Evolutionary conservation across 1,139 yeast species (phyloP), one percentile per base, ranked within the genome.

Genomic region (Sugiyamaella grinbergsii): DNA sequence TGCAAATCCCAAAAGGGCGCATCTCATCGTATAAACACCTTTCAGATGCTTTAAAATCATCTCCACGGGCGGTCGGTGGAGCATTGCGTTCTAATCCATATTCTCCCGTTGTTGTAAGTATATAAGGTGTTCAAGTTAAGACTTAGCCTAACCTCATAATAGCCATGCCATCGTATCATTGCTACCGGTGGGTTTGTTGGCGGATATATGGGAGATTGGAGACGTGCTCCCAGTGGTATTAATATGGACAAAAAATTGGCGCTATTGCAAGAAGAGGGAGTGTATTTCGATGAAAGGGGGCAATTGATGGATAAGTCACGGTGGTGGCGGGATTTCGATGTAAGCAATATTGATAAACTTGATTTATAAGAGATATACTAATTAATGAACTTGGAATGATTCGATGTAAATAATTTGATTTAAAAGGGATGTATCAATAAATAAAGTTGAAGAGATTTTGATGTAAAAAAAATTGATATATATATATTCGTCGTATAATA

Each of bases 161-260:
- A 49, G 48, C 52, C 52, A 20, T 49, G 52, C 31, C 52, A 49
- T 49, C 43, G 52, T 8, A 23, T 34, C 15, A 49, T 49, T 6
- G 48, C 49, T 5, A 22, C 52, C 2, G 24, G 36, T 22, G 52
- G 52, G 18, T 43, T 31, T 33, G 32, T 49, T 15, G 51, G 51
- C 2, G 51, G 51, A 3, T 49, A 23, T 19, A 31, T 19, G 36
- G 52, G 52, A n/a, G 52, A 49, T 32, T 49, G 52, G 52, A 15
- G 20, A n/a, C 36, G 38, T 13, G 52, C 38, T n/a, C 52, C 52
- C 11, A 49, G 52, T 31, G 52, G 52, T 29, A 13, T 36, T 16
- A 49, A 49, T 45, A n/a, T 29, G 10, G 33, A 20, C 5, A 42
- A 15, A 16, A 49, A 49, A 22, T 26, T 42, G 7, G 37, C 19